Conservation (phyloP, 225 moss, liverwort and hornwort species). For the Takakia lepidozioides region DNA sequence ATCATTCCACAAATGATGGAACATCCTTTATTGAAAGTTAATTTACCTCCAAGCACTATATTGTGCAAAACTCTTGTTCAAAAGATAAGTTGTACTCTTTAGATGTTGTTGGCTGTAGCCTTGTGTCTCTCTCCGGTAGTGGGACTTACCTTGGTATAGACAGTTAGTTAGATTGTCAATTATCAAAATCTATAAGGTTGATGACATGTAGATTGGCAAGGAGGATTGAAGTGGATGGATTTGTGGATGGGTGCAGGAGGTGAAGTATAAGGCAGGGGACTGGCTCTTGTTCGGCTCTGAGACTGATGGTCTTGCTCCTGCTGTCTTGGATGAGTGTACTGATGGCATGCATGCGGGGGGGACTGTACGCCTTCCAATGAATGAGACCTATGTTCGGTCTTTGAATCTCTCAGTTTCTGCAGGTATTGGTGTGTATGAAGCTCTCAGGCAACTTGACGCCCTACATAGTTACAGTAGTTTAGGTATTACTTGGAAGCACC, state of each 20-base stretch:
- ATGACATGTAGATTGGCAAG: too few species aligned
- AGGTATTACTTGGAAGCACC: slow-evolving; percentile 13
- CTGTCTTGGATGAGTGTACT: slow-evolving; percentile 51
- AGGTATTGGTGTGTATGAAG: slow-evolving; percentile 89
- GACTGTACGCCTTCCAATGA: slow-evolving; percentile 86
- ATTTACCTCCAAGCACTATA: too few species aligned
- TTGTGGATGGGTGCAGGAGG: slow-evolving; percentile 38
- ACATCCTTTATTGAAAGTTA: too few species aligned
- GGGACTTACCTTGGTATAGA: too few species aligned
- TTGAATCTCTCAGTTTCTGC: slow-evolving; percentile 90
- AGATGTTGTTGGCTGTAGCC: too few species aligned
- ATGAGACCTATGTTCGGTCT: slow-evolving; percentile 88
- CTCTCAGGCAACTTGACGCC: slow-evolving; percentile 79
- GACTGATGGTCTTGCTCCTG: slow-evolving; percentile 77
- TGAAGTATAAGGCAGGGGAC: slow-evolving; percentile 68
- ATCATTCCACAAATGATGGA: too few species aligned
- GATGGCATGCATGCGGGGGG: slow-evolving; percentile 63
- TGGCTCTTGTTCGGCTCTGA: slow-evolving; percentile 98
- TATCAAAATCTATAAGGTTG: too few species aligned
- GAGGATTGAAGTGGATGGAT: too few species aligned
- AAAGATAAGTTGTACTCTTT: too few species aligned
- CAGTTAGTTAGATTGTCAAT: too few species aligned
- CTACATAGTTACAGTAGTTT: slow-evolving; percentile 39
- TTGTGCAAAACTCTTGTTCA: too few species aligned
- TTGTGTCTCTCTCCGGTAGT: too few species aligned